These are phyloP conservation scores for Rhodotorula sp. DNA, from an alignment of 1,284 basidiomycete species.

Conservation along the genomic window DNA sequence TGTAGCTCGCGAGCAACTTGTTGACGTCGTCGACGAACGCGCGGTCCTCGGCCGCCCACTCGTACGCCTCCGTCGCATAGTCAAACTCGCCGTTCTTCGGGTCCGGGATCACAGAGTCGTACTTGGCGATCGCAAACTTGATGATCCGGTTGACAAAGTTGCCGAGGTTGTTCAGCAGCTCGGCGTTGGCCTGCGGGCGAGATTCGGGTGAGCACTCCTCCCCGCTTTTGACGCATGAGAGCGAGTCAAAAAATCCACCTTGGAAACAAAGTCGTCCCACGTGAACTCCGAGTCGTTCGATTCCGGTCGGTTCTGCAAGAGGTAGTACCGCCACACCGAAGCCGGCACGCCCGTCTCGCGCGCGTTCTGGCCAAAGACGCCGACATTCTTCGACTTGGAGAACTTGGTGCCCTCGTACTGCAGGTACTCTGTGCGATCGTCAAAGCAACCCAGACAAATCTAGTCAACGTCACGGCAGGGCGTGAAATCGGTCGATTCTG, in stretches of 20 bases:
- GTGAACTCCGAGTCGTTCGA: slow-evolving; percentile 94
- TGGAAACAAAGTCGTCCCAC: slow-evolving; percentile 91
- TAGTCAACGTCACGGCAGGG: too few relatives aligned
- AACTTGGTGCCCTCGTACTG: slow-evolving; percentile 99
- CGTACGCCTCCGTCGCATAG: slow-evolving; percentile 57
- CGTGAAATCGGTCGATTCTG: too few relatives aligned
- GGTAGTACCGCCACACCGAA: slow-evolving; percentile 96
- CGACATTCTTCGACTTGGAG: slow-evolving; percentile 94
- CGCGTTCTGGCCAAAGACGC: slow-evolving; percentile 95
- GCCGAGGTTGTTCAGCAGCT: slow-evolving; percentile 93
- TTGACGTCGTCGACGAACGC: slow-evolving; percentile 83
- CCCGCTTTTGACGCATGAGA: background rate
- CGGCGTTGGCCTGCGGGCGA: slow-evolving; percentile 72
- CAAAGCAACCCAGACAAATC: background rate
- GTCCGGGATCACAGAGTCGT: slow-evolving; percentile 75
- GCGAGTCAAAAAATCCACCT: background rate
- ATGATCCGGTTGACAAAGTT: slow-evolving; percentile 95
- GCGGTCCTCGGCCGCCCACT: slow-evolving; percentile 61
- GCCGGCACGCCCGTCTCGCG: slow-evolving; percentile 87
- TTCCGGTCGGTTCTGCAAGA: slow-evolving; percentile 90
- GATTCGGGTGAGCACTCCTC: background rate
- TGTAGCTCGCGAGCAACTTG: slow-evolving; percentile 72
- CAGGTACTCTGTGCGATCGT: slow-evolving; percentile 71
- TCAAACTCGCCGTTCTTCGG: slow-evolving; percentile 56
- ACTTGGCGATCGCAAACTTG: slow-evolving; percentile 89